Conservation (phyloP, 257 asterid genomes). For the Solanum lycopersicoides region DNA sequence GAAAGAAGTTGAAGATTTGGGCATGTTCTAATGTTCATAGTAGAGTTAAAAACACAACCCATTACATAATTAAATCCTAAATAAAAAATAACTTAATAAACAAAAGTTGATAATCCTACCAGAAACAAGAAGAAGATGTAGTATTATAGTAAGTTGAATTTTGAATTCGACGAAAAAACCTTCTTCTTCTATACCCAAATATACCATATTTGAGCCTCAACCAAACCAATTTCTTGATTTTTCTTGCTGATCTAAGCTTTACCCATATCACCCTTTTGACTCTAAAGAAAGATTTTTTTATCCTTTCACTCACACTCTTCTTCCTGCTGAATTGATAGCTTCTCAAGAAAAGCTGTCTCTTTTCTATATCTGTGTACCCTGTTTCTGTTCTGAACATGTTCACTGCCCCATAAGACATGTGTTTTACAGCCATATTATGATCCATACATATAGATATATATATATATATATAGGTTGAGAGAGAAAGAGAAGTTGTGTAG, state of each 20-base stretch:
- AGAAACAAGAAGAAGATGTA: slow-evolving; percentile 25
- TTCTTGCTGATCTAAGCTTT: slow-evolving; percentile 34
- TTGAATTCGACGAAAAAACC: slow-evolving; percentile 23
- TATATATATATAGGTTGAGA: background rate
- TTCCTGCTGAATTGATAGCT: slow-evolving; percentile 82
- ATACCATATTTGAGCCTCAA: slow-evolving; percentile 46
- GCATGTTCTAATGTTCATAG: background rate
- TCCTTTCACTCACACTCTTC: slow-evolving; percentile 37
- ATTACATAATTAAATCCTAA: background rate
- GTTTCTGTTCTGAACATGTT: slow-evolving; percentile 18
- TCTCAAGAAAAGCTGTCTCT: slow-evolving; percentile 73
- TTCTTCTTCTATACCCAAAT: slow-evolving; percentile 29
- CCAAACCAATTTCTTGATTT: slow-evolving; percentile 41
- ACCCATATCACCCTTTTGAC: slow-evolving; percentile 35
- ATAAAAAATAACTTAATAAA: background rate
- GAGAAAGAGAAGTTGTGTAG: background rate
- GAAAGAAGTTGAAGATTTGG: background rate
- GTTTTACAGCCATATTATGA: slow-evolving; percentile 21
- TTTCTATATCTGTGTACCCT: slow-evolving; percentile 46
- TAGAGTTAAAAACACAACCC: background rate
- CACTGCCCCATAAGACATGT: slow-evolving; percentile 8
- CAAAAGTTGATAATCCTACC: slow-evolving; percentile 7
- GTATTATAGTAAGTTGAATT: background rate
- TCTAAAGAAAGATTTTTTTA: slow-evolving; percentile 41
- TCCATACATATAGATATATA: background rate